Evolutionary conservation across 2,329 filamentous ascomycete species (phyloP).

Genomic region (Calonectria pseudoreteaudii): DNA sequence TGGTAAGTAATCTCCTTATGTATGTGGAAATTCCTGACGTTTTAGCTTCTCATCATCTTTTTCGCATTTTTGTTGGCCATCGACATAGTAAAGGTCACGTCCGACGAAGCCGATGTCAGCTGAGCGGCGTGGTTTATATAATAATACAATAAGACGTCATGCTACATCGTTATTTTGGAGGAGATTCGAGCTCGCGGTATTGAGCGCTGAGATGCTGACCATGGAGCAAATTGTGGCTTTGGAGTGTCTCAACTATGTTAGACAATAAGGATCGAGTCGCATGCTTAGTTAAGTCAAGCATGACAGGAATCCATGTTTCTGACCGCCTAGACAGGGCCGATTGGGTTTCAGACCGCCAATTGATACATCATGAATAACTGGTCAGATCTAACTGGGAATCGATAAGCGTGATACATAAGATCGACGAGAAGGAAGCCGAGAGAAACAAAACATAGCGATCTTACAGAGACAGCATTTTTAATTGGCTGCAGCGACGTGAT

Average conservation of each 20-base stretch:
- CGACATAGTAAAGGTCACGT: conserved; percentile 29
- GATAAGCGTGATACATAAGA: background rate
- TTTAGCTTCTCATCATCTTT: conserved; percentile 38
- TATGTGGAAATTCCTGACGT: conserved; percentile 12
- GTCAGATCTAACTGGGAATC: background rate
- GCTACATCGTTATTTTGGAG: background rate
- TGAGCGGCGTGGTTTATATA: background rate
- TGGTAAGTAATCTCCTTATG: conserved; percentile 21
- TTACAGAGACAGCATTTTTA: background rate
- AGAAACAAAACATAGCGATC: background rate
- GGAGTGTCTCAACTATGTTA: background rate
- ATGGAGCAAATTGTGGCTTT: background rate
- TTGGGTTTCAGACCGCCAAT: background rate
- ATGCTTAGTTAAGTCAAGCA: no score
- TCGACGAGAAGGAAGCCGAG: background rate
- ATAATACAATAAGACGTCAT: background rate
- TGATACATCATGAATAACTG: background rate
- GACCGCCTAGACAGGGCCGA: background rate
- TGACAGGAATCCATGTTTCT: background rate
- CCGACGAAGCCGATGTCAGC: background rate
- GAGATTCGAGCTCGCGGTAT: background rate
- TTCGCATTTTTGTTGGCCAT: conserved; percentile 39
- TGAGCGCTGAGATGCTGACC: background rate
- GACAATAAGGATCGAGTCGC: no score
- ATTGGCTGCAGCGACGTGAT: background rate